Evolutionary conservation across 768 basidiomycete species (phyloP).

Genomic region (Pleurotus sapidus): DNA sequence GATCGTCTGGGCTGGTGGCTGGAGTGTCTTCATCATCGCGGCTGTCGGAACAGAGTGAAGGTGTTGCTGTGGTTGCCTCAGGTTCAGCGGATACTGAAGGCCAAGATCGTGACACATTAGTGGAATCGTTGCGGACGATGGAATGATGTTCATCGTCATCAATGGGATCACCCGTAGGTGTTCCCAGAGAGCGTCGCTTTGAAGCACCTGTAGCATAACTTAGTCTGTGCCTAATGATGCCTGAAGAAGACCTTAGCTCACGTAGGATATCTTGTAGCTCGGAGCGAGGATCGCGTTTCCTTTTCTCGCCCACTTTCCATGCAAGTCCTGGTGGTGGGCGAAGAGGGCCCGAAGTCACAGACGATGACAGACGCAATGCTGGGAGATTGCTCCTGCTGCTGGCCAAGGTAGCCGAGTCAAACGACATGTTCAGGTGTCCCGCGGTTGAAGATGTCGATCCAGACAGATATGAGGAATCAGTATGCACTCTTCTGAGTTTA

Average conservation of each 20-base stretch:
- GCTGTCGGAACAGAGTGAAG: conserved; percentile 71
- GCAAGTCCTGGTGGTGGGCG: neutral
- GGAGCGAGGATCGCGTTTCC: conserved; percentile 30
- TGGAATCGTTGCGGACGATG: neutral
- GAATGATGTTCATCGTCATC: too few relatives aligned
- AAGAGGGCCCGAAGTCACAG: conserved; percentile 1
- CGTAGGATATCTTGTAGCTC: conserved; percentile 27
- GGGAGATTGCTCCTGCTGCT: neutral
- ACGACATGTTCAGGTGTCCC: conserved; percentile 2
- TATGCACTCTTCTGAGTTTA: conserved; percentile 55
- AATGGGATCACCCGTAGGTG: too few relatives aligned
- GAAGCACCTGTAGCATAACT: conserved; percentile 14
- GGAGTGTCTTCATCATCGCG: conserved; percentile 47
- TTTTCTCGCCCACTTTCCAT: conserved; percentile 25
- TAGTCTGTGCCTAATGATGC: too few relatives aligned
- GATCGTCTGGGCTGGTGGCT: conserved; percentile 44
- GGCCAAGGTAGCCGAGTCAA: neutral
- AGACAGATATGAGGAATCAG: conserved; percentile 12
- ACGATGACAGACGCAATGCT: neutral
- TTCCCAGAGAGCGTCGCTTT: conserved; percentile 34
- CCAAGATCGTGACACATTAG: conserved; percentile 8
- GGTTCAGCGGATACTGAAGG: conserved; percentile 28
- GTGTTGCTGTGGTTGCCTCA: conserved; percentile 40
- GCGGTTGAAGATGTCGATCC: neutral
- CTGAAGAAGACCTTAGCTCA: conserved; percentile 18